Percentiles rank a stretch among this genome's conserved stretches.
phyloP scores from a whole-genome alignment of 257 asterid species.

The Solanum bulbocastanum region DNA sequence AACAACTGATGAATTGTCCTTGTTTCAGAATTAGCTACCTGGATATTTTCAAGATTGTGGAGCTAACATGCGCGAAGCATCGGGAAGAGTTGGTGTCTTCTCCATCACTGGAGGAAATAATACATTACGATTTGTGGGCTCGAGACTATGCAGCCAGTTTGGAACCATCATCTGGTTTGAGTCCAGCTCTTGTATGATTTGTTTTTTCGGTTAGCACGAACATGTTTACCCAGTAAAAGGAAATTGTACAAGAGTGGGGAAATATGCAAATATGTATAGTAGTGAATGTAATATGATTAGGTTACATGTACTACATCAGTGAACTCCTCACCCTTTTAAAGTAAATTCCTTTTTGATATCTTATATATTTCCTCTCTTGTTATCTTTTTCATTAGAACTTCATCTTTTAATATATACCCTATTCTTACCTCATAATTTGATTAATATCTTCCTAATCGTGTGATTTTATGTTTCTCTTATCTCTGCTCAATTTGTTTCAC shows the following conservation, averaged over 20 bases:
- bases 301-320: background rate
- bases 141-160: slow-evolving; percentile 65
- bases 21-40: slow-evolving; percentile 71
- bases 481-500: no score
- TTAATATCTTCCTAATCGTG: no score
- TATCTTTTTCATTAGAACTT: no score
- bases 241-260: background rate
- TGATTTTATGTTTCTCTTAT: no score
- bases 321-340: slow-evolving; percentile 1
- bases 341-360: background rate
- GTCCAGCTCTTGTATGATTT: slow-evolving; percentile 51
- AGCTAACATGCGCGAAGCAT: slow-evolving; percentile 79
- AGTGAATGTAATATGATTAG: slow-evolving; percentile 4
- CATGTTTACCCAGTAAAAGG: background rate
- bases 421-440: no score
- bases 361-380: no score
- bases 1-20: background rate
- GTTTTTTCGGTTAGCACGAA: background rate
- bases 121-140: slow-evolving; percentile 95
- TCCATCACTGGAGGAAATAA: slow-evolving; percentile 82
- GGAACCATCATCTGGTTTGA: slow-evolving; percentile 30
- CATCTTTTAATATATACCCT: no score
- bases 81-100: slow-evolving; percentile 44
- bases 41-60: slow-evolving; percentile 90
- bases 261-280: slow-evolving; percentile 10